Percentiles rank a stretch among this genome's conserved stretches.
Conservation (phyloP, 495 filamentous ascomycete species). For the Rusavskia elegans region DNA sequence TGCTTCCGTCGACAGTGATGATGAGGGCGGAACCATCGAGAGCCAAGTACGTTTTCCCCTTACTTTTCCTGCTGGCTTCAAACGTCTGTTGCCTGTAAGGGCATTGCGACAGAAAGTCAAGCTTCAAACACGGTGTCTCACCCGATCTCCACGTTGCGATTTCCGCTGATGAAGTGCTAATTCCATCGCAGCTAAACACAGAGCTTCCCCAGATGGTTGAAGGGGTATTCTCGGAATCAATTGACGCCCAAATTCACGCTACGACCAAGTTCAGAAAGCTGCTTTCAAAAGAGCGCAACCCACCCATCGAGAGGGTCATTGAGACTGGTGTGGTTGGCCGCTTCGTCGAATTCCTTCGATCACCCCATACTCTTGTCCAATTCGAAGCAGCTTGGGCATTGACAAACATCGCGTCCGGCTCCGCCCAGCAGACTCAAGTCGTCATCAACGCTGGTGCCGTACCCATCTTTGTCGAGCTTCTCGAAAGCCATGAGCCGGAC, state of each 20-base stretch:
- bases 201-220: conserved; percentile 96
- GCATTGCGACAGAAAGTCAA: too few species aligned
- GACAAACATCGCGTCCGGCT: conserved; percentile 98
- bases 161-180: conserved; percentile 14
- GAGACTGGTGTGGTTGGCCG: conserved; percentile 95
- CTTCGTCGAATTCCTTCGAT: conserved; percentile 97
- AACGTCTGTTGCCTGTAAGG: too few species aligned
- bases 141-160: background rate
- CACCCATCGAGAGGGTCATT: conserved; percentile 96
- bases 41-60: conserved; percentile 61
- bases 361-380: conserved; percentile 94
- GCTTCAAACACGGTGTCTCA: too few species aligned
- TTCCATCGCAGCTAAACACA: conserved; percentile 61
- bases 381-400: conserved; percentile 99
- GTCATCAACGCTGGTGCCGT: conserved; percentile 98
- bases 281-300: conserved; percentile 96
- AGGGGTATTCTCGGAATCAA: conserved; percentile 96
- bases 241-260: conserved; percentile 95
- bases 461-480: conserved; percentile 93
- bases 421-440: conserved; percentile 92
- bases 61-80: too few species aligned
- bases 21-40: conserved; percentile 87
- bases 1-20: conserved; percentile 87
- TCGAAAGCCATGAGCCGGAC: conserved; percentile 92
- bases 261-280: conserved; percentile 98